A percentile compares a stretch with the other conserved stretches of the same genome.
These are phyloP conservation scores for Vigna reflexopilosa DNA, from an alignment of 306 rosid species.

Conservation along the genomic window DNA sequence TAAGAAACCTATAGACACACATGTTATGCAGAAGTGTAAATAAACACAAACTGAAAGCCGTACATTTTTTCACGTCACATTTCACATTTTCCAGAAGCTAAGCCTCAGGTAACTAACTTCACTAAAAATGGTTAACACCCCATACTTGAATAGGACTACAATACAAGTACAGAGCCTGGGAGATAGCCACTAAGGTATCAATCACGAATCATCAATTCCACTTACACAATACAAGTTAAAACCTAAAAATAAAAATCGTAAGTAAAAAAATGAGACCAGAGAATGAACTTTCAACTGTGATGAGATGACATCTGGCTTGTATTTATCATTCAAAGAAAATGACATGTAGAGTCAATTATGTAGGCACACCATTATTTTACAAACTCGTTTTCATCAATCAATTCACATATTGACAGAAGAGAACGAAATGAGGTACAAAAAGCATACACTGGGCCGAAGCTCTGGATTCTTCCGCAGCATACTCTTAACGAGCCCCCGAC, in stretches of 20 bases:
- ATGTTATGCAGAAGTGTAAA: not conserved
- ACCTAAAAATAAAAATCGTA: not conserved
- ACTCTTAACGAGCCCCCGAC: conserved; percentile 93
- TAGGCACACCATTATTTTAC: not conserved
- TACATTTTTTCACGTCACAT: not conserved
- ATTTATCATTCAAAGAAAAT: conserved; percentile 12
- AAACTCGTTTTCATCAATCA: conserved; percentile 7
- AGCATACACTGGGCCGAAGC: conserved; percentile 93
- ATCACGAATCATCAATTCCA: not conserved
- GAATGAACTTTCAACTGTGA: not conserved
- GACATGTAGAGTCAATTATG: not conserved
- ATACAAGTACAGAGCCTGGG: not conserved
- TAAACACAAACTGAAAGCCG: not conserved
- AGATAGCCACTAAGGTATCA: not conserved
- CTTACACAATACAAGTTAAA: conserved; percentile 20
- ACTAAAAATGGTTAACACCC: conserved; percentile 3
- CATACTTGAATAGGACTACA: not conserved
- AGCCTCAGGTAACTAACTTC: not conserved
- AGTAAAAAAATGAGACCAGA: not conserved
- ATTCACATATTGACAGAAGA: conserved; percentile 11
- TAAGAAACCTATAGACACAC: not conserved
- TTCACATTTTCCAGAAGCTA: not conserved
- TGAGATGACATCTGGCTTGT: conserved; percentile 17
- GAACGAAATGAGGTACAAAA: conserved; percentile 31
- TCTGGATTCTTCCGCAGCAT: conserved; percentile 98